These are phyloP conservation scores for Oldenlandia corymbosa DNA, from an alignment of 257 asterid species.

Conservation along the genomic window DNA sequence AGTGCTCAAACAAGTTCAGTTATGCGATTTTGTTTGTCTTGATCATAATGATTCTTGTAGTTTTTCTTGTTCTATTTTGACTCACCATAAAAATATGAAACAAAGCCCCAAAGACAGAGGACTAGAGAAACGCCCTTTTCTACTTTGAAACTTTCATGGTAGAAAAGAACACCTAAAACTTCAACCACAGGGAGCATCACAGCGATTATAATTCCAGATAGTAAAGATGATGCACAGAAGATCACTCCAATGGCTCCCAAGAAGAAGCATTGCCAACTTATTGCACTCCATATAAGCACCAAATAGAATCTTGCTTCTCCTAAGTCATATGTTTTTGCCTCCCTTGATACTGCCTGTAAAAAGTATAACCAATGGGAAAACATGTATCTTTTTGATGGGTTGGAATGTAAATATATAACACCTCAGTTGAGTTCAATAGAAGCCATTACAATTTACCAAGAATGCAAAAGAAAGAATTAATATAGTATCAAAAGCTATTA, in stretches of 20 bases:
- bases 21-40: too few relatives aligned
- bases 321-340: conserved; percentile 17
- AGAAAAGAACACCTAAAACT: conserved; percentile 17
- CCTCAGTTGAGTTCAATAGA: too few relatives aligned
- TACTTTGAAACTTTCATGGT: conserved; percentile 16
- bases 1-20: too few relatives aligned
- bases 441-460: too few relatives aligned
- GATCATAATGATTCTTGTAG: too few relatives aligned
- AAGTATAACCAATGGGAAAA: too few relatives aligned
- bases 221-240: conserved; percentile 20
- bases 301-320: conserved; percentile 25
- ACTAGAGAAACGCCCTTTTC: conserved; percentile 22
- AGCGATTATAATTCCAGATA: conserved; percentile 15
- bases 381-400: too few relatives aligned
- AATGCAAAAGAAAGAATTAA: too few relatives aligned
- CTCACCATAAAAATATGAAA: conserved; percentile 32
- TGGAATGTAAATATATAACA: too few relatives aligned
- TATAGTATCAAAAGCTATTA: too few relatives aligned
- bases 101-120: conserved; percentile 34
- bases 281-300: conserved; percentile 12
- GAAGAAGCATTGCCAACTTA: conserved; percentile 17
- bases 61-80: conserved; percentile 10
- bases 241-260: conserved; percentile 25
- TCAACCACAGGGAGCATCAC: conserved; percentile 17
- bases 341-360: conserved; percentile 17